phyloP scores from a whole-genome alignment of 2,329 filamentous ascomycete genomes.

The Shiraia bambusicola region DNA sequence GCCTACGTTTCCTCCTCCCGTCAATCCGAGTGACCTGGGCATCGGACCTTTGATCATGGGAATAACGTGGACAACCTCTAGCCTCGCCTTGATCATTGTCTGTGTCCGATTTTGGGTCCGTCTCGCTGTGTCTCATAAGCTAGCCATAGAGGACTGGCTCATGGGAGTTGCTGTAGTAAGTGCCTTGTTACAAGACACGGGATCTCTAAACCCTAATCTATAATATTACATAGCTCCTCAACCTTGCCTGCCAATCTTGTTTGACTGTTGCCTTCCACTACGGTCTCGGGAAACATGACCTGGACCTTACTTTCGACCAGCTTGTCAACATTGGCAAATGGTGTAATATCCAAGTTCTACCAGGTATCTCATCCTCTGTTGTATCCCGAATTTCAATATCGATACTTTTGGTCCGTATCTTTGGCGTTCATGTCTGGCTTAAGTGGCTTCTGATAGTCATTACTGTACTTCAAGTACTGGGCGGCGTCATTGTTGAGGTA shows the following conservation, averaged over 20 bases:
- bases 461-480: slow-evolving; percentile 1
- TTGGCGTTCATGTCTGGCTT: slow-evolving; percentile 2
- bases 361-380: slow-evolving; percentile 1
- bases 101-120: background rate
- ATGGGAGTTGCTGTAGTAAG: slow-evolving; percentile 2
- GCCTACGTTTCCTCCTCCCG: background rate
- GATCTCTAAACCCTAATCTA: no score
- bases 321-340: slow-evolving; percentile 4
- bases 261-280: slow-evolving; percentile 2
- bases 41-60: slow-evolving; percentile 3
- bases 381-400: slow-evolving; percentile 4
- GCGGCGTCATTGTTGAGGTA: background rate
- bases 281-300: slow-evolving; percentile 6
- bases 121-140: no score
- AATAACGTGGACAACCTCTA: background rate
- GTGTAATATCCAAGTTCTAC: slow-evolving; percentile 2
- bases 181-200: no score
- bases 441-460: slow-evolving; percentile 6
- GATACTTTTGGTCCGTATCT: slow-evolving; percentile 4
- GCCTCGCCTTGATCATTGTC: background rate
- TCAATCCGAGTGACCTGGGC: slow-evolving; percentile 3
- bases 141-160: slow-evolving; percentile 3
- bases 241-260: background rate
- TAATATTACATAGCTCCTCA: no score
- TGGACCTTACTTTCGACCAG: background rate